These are phyloP conservation scores for Phytophthora agathidicida DNA, from an alignment of 352 stramenopile species.

Conservation along the genomic window DNA sequence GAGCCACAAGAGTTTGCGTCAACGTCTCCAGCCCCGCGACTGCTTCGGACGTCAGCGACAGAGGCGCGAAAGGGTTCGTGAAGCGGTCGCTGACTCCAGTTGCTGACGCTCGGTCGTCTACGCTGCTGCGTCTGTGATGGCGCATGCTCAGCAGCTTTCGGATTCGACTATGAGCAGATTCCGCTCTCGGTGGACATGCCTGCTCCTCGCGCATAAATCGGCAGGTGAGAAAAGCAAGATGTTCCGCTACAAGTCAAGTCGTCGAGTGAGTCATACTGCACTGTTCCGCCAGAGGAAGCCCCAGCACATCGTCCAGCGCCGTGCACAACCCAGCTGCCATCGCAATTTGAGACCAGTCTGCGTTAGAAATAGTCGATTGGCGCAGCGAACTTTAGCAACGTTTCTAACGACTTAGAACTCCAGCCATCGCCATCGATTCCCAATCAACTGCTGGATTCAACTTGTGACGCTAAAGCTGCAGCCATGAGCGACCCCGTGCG, in stretches of 20 bases:
- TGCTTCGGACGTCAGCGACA: constrained; percentile 31
- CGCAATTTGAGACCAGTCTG: no score
- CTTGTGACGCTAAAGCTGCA: constrained; percentile 2
- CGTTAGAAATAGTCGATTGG: no score
- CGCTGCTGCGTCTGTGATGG: not conserved
- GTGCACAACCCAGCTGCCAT: not conserved
- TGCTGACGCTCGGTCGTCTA: not conserved
- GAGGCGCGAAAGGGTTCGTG: constrained; percentile 41
- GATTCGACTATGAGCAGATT: constrained; percentile 15
- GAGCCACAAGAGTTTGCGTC: constrained; percentile 31
- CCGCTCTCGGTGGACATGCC: constrained; percentile 19
- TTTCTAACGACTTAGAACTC: no score
- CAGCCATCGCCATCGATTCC: constrained; percentile 13
- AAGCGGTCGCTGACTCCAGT: constrained; percentile 31
- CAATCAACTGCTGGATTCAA: constrained; percentile 7
- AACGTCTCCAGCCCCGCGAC: constrained; percentile 29
- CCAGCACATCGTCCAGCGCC: constrained; percentile 12
- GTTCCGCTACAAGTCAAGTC: not conserved
- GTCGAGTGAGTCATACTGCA: constrained; percentile 2
- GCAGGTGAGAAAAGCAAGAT: constrained; percentile 5
- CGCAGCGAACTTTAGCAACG: no score
- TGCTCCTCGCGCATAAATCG: constrained; percentile 20
- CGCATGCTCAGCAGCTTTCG: constrained; percentile 14
- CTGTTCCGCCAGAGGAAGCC: constrained; percentile 7
- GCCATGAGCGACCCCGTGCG: constrained; percentile 57